These are phyloP conservation scores for Papiliotrema terrestris DNA, from an alignment of 1,284 basidiomycete species.

Conservation along the genomic window DNA sequence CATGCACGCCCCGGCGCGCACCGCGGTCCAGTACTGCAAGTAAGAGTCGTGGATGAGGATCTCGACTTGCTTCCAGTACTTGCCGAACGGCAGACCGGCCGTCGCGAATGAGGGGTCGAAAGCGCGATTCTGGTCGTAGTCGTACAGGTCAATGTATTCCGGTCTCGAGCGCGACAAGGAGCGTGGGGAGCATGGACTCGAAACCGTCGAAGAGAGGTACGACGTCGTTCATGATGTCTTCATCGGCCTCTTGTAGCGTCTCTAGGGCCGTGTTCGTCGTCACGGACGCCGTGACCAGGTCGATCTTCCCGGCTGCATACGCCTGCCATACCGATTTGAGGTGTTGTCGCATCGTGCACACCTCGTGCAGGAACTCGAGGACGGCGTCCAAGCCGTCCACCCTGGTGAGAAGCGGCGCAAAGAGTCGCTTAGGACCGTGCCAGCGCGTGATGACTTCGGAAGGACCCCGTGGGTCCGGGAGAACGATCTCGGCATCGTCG, in stretches of 20 bases:
- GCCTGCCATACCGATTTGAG: conserved; percentile 11
- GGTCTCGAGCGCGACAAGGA: neutral
- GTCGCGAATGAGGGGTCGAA: conserved; percentile 3
- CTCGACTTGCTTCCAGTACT: conserved; percentile 7
- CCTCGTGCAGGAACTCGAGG: conserved; percentile 11
- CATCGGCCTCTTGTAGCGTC: conserved; percentile 8
- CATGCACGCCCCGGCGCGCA: neutral
- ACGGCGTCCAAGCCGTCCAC: conserved; percentile 9
- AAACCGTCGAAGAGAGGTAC: neutral
- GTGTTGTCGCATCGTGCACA: conserved; percentile 9
- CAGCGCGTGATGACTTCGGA: neutral
- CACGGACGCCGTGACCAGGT: conserved; percentile 17
- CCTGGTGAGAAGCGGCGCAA: neutral
- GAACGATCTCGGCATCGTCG: conserved; percentile 13
- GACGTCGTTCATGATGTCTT: conserved; percentile 8
- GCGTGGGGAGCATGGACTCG: too few relatives aligned
- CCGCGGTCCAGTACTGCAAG: conserved; percentile 3
- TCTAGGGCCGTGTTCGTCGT: conserved; percentile 20
- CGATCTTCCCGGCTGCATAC: conserved; percentile 7
- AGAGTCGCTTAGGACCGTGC: neutral
- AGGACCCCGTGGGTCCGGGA: conserved; percentile 11
- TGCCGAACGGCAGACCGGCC: neutral
- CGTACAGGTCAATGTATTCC: conserved; percentile 5
- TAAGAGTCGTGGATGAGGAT: conserved; percentile 9
- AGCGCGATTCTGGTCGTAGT: conserved; percentile 5